Evolutionary conservation across 139 green algal genomes (phyloP).

Genomic region (Chlorella sp.): DNA sequence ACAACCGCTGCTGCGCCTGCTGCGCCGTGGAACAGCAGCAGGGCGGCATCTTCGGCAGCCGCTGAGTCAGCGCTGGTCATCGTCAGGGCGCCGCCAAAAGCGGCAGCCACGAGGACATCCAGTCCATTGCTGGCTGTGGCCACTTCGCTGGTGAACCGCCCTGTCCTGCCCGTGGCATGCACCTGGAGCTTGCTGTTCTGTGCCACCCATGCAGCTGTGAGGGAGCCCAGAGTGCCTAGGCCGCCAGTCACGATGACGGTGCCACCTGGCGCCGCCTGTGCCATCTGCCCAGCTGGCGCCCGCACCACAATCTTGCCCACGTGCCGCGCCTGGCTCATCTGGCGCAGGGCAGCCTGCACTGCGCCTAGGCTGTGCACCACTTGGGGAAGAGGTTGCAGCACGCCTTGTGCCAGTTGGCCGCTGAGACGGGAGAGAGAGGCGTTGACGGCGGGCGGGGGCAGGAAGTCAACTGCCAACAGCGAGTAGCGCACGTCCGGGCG

Average conservation of each 20-base stretch:
- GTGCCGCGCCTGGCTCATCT: slow-evolving; percentile 87
- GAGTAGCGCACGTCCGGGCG: slow-evolving; percentile 79
- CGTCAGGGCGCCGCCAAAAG: slow-evolving; percentile 11
- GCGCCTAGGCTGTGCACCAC: slow-evolving; percentile 52
- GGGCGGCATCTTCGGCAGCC: slow-evolving; percentile 35
- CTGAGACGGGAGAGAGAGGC: slow-evolving; percentile 44
- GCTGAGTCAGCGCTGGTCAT: slow-evolving; percentile 46
- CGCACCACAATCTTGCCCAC: slow-evolving; percentile 87
- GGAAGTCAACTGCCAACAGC: slow-evolving; percentile 89
- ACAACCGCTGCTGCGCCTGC: slow-evolving; percentile 49
- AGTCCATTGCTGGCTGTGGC: neutral
- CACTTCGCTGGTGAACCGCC: slow-evolving; percentile 32
- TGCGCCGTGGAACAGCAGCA: slow-evolving; percentile 62
- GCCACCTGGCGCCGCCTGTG: neutral
- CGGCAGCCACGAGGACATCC: neutral
- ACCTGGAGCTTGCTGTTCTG: slow-evolving; percentile 43
- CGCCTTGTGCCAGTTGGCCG: slow-evolving; percentile 54
- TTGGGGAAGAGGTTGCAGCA: slow-evolving; percentile 58
- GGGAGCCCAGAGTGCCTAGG: slow-evolving; percentile 74
- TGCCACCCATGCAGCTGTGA: slow-evolving; percentile 72
- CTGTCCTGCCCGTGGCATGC: slow-evolving; percentile 63
- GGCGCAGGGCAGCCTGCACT: slow-evolving; percentile 76
- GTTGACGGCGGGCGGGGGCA: slow-evolving; percentile 65
- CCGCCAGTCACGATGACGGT: slow-evolving; percentile 72
- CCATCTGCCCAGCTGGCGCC: slow-evolving; percentile 11